These are phyloP conservation scores for Boletus huronensis DNA, from an alignment of 768 basidiomycete genomes.

Conservation along the genomic window DNA sequence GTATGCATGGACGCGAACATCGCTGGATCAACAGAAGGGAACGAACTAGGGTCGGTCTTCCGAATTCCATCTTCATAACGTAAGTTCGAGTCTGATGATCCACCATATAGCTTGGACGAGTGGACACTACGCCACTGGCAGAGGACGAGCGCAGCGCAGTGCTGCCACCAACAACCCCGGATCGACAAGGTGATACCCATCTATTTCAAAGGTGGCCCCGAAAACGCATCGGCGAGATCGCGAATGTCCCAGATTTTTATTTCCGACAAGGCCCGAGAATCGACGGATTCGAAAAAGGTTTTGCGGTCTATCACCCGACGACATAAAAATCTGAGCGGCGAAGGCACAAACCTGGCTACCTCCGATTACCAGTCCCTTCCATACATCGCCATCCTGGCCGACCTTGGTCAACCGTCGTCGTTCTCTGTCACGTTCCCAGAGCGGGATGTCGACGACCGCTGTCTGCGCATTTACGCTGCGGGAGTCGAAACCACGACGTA, in stretches of 20 bases:
- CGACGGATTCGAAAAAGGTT: not conserved
- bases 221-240: not conserved
- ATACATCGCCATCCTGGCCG: no score
- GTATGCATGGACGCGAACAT: not conserved
- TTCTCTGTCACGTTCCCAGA: not conserved
- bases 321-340: not conserved
- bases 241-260: not conserved
- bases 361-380: not conserved
- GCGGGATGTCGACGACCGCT: not conserved
- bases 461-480: not conserved
- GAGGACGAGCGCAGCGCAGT: not conserved
- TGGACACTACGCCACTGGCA: not conserved
- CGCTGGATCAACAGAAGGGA: not conserved
- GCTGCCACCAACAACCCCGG: not conserved
- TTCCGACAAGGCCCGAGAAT: not conserved
- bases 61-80: not conserved
- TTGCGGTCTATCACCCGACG: not conserved
- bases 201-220: not conserved
- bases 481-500: not conserved
- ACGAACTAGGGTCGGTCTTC: not conserved
- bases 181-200: not conserved
- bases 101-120: not conserved
- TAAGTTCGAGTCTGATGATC: not conserved
- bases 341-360: not conserved
- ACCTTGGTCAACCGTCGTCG: no score